phyloP scores from a whole-genome alignment of 768 basidiomycete genomes.

The Tephrocybe rancida region DNA sequence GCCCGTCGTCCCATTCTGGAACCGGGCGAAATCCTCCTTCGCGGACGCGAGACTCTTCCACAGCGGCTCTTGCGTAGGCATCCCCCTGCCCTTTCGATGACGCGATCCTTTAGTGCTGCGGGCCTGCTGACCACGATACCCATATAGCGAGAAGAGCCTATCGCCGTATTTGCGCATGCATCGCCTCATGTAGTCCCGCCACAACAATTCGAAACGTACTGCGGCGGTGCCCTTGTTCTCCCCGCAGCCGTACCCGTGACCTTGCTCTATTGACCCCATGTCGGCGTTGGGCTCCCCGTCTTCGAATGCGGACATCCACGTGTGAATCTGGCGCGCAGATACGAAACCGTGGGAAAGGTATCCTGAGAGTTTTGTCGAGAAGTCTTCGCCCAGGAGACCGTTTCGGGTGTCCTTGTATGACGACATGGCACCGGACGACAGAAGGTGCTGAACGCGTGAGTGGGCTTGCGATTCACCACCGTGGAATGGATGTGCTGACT shows the following conservation, averaged over 20 bases:
- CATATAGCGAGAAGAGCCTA: background rate
- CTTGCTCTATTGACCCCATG: background rate
- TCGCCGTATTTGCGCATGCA: background rate
- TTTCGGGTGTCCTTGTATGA: background rate
- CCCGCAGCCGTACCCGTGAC: background rate
- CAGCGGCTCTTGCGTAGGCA: too few relatives aligned
- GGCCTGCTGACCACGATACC: background rate
- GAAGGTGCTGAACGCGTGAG: background rate
- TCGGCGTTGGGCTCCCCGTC: background rate
- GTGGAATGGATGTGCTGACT: background rate
- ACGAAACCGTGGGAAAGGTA: background rate
- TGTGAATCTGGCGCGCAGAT: background rate
- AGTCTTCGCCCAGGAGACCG: background rate
- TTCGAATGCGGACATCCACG: background rate
- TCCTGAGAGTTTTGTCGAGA: background rate
- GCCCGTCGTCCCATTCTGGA: background rate
- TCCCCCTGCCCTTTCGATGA: background rate
- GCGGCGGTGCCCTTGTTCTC: constrained; percentile 1
- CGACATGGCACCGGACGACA: background rate
- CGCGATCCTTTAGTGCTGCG: background rate
- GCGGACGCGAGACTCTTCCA: background rate
- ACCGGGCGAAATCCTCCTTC: background rate
- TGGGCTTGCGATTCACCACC: background rate
- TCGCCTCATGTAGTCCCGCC: constrained; percentile 1
- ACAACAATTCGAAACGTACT: constrained; percentile 1